These are phyloP conservation scores for Ganoderma lingzhi DNA, from an alignment of 1,284 basidiomycete genomes.

Conservation along the genomic window DNA sequence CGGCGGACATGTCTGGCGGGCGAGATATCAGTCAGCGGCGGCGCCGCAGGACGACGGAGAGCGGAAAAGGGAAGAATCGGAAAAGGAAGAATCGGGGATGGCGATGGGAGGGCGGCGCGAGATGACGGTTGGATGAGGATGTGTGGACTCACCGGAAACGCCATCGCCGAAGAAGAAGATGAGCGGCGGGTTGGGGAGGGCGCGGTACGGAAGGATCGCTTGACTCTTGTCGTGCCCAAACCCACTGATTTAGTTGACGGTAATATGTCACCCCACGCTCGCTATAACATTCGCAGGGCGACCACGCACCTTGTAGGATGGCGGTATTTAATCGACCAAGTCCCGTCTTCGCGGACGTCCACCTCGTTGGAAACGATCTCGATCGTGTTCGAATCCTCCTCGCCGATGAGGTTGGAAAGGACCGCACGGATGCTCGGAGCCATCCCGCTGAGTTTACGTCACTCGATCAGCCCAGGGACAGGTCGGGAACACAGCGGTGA, in stretches of 20 bases:
- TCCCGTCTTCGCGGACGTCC: constrained; percentile 66
- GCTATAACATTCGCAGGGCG: neutral
- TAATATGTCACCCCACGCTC: neutral
- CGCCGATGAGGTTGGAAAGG: constrained; percentile 79
- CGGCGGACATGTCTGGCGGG: constrained; percentile 84
- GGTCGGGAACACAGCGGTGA: neutral
- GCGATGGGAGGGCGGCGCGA: constrained; percentile 2
- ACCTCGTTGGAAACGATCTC: constrained; percentile 93
- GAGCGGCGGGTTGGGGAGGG: constrained; percentile 74
- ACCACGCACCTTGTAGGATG: constrained; percentile 81
- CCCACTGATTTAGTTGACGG: constrained; percentile 51
- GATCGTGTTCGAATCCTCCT: constrained; percentile 77
- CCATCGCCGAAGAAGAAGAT: constrained; percentile 97
- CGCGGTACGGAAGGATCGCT: constrained; percentile 87
- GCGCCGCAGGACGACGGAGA: neutral
- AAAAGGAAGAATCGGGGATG: neutral
- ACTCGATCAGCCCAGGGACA: neutral
- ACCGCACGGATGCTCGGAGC: constrained; percentile 90
- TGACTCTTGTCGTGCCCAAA: constrained; percentile 95
- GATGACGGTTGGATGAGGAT: constrained; percentile 11
- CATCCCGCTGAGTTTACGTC: constrained; percentile 74
- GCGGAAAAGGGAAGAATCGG: neutral
- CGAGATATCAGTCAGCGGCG: neutral
- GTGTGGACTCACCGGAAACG: constrained; percentile 75
- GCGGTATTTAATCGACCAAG: constrained; percentile 88